Percentiles rank a stretch among this genome's conserved stretches.
Evolutionary conservation across 805 yeast species (phyloP).

Genomic region (Kluyveromyces aestuarii): DNA sequence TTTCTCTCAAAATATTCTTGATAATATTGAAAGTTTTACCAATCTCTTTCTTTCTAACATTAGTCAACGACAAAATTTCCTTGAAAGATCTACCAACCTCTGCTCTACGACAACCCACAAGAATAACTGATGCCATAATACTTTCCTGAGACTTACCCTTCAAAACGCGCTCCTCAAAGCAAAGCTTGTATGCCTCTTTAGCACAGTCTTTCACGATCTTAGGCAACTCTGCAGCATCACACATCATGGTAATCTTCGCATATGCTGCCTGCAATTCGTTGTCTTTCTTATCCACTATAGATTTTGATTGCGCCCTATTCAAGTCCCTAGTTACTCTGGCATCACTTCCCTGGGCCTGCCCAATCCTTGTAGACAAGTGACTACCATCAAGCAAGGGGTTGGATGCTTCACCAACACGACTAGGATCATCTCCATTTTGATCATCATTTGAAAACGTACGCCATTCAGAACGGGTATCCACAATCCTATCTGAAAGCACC

Average conservation of each 20-base stretch:
- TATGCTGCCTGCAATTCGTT: conserved; percentile 83
- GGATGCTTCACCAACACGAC: conserved; percentile 98
- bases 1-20: conserved; percentile 51
- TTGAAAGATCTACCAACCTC: conserved; percentile 90
- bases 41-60: conserved; percentile 89
- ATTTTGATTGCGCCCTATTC: conserved; percentile 80
- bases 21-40: conserved; percentile 85
- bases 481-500: conserved; percentile 83
- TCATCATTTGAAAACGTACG: conserved; percentile 97
- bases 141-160: conserved; percentile 89
- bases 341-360: conserved; percentile 81
- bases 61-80: conserved; percentile 91
- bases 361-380: conserved; percentile 86
- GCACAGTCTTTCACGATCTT: conserved; percentile 96
- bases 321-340: conserved; percentile 82
- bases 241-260: conserved; percentile 86
- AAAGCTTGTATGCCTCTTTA: conserved; percentile 88
- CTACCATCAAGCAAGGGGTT: conserved; percentile 87
- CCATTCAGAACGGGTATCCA: conserved; percentile 97
- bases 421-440: conserved; percentile 96
- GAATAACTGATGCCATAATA: conserved; percentile 93
- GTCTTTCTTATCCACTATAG: conserved; percentile 80
- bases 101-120: conserved; percentile 90
- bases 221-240: conserved; percentile 93
- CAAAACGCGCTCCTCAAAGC: conserved; percentile 75